Evolutionary conservation across 2,329 filamentous ascomycete genomes (phyloP).

Genomic region (Talaromyces verruculosus): DNA sequence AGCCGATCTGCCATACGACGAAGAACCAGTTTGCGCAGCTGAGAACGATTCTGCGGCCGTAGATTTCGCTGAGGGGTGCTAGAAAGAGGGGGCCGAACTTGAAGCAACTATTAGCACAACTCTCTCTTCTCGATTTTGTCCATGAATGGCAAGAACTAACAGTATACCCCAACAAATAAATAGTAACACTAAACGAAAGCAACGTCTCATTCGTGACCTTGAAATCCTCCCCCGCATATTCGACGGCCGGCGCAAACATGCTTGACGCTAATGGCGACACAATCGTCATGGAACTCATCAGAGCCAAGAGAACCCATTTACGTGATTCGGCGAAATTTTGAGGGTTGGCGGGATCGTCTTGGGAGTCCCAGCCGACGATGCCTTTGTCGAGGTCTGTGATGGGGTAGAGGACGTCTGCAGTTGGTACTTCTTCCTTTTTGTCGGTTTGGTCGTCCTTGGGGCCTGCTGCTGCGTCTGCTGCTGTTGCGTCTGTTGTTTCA

Average conservation of each 20-base stretch:
- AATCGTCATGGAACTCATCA: slow-evolving; percentile 37
- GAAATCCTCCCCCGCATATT: slow-evolving; percentile 63
- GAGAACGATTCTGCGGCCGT: slow-evolving; percentile 62
- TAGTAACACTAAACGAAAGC: slow-evolving; percentile 65
- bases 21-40: slow-evolving; percentile 61
- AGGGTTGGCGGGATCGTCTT: slow-evolving; percentile 38
- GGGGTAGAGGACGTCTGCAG: slow-evolving; percentile 1
- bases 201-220: slow-evolving; percentile 47
- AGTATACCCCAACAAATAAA: slow-evolving; percentile 49
- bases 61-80: slow-evolving; percentile 58
- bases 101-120: not conserved
- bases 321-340: slow-evolving; percentile 37
- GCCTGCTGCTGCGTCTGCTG: not conserved
- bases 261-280: slow-evolving; percentile 49
- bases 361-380: slow-evolving; percentile 24
- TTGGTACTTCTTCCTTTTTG: not conserved
- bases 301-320: slow-evolving; percentile 39
- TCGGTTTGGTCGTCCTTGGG: not conserved
- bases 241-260: slow-evolving; percentile 68
- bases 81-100: slow-evolving; percentile 57
- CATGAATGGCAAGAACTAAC: slow-evolving; percentile 36
- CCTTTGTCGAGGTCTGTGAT: slow-evolving; percentile 19
- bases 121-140: not conserved
- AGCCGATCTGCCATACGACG: slow-evolving; percentile 63
- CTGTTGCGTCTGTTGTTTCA: too few relatives aligned